Percentiles rank a stretch among this genome's conserved stretches.
Conservation (phyloP, 768 basidiomycete species). For the Pulveroboletus ravenelii region DNA sequence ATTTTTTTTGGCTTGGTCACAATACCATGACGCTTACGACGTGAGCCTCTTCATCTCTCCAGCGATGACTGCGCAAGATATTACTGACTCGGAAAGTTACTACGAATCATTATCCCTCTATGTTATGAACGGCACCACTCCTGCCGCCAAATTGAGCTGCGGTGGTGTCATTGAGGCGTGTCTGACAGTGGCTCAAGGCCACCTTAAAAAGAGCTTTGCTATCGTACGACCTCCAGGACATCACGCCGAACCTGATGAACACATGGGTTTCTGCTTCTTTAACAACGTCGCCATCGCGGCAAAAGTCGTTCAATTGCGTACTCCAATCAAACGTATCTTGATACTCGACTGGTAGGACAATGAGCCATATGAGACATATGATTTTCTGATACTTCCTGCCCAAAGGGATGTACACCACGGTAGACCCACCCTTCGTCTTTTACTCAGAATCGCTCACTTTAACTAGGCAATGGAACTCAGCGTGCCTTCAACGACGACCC, state of each 20-base stretch:
- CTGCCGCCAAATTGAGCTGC: constrained; percentile 82
- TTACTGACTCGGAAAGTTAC: constrained; percentile 69
- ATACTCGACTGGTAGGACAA: constrained; percentile 88
- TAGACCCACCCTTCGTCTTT: constrained; percentile 24
- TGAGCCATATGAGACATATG: background rate
- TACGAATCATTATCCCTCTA: constrained; percentile 94
- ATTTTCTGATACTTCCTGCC: constrained; percentile 7
- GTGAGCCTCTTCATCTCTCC: constrained; percentile 12
- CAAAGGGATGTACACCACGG: constrained; percentile 94
- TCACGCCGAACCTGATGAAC: constrained; percentile 96
- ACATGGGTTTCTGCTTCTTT: constrained; percentile 99
- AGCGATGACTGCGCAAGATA: constrained; percentile 76
- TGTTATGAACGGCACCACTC: constrained; percentile 79
- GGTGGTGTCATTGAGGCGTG: constrained; percentile 93
- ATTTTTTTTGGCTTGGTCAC: background rate
- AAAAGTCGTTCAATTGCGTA: constrained; percentile 68
- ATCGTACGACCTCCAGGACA: constrained; percentile 97
- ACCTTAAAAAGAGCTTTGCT: constrained; percentile 84
- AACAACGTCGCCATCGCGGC: constrained; percentile 97
- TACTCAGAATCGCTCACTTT: constrained; percentile 10
- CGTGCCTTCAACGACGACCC: constrained; percentile 93
- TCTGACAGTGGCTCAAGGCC: constrained; percentile 75
- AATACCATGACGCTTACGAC: constrained; percentile 11
- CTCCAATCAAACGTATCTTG: constrained; percentile 71
- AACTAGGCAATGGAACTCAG: constrained; percentile 91